A percentile compares a stretch with the other conserved stretches of the same genome.
Conservation (phyloP, 179 eudicot genomes). For the Beta lomatogona region DNA sequence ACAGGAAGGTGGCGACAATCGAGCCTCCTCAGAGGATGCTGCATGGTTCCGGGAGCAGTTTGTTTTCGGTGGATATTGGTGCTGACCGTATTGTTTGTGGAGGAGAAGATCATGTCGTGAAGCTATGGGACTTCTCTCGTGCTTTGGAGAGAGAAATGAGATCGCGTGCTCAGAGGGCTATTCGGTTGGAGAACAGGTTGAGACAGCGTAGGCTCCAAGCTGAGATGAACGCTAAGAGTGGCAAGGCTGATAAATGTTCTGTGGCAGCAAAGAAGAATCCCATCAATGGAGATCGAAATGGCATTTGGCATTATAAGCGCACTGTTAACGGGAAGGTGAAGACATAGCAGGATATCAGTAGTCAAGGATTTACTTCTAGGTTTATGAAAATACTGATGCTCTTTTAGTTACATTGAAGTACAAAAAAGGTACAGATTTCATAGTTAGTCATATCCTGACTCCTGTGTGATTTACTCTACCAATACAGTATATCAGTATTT, state of each 20-base stretch:
- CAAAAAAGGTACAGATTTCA: slow-evolving; percentile 24
- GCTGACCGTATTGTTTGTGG: slow-evolving; percentile 86
- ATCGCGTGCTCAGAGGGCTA: slow-evolving; percentile 55
- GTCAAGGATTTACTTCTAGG: slow-evolving; percentile 6
- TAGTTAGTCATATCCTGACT: slow-evolving; percentile 28
- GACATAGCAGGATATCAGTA: slow-evolving; percentile 39
- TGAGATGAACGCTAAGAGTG: slow-evolving; percentile 60
- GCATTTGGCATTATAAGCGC: slow-evolving; percentile 67
- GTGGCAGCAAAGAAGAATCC: slow-evolving; percentile 77
- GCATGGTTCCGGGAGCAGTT: slow-evolving; percentile 72
- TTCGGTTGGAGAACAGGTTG: slow-evolving; percentile 82
- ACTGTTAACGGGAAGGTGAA: slow-evolving; percentile 71
- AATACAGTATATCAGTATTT: slow-evolving; percentile 5
- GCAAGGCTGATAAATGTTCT: slow-evolving; percentile 65
- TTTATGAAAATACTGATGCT: slow-evolving; percentile 2
- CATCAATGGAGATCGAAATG: slow-evolving; percentile 57
- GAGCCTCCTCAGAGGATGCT: slow-evolving; percentile 97
- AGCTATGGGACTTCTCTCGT: slow-evolving; percentile 88
- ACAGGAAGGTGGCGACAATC: slow-evolving; percentile 37
- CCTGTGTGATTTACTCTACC: slow-evolving; percentile 10
- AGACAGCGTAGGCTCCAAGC: slow-evolving; percentile 77
- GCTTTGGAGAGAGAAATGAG: slow-evolving; percentile 78
- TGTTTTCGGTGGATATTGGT: slow-evolving; percentile 77
- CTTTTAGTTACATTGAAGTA: slow-evolving; percentile 19
- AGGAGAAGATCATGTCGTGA: slow-evolving; percentile 78